These are phyloP conservation scores for Euphorbia peplus DNA, from an alignment of 345 rosid genomes.

Conservation along the genomic window DNA sequence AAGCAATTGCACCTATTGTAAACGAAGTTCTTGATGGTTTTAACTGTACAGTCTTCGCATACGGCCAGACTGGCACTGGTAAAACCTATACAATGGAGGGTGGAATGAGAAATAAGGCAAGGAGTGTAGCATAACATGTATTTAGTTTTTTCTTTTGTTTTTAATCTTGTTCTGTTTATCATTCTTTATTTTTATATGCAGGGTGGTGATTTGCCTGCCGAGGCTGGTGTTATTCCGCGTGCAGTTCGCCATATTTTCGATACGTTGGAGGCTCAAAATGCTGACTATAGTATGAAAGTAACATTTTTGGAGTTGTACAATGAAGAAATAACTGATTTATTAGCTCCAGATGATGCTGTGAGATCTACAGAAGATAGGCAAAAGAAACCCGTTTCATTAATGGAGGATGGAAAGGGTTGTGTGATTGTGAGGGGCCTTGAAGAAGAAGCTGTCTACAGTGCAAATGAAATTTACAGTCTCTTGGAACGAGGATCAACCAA, in stretches of 20 bases:
- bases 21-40: conserved; percentile 91
- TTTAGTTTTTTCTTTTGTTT: neutral
- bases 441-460: conserved; percentile 89
- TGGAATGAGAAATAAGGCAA: conserved; percentile 85
- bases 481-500: conserved; percentile 78
- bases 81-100: conserved; percentile 98
- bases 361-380: conserved; percentile 64
- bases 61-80: conserved; percentile 90
- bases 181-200: conserved; percentile 12
- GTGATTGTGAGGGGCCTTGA: conserved; percentile 87
- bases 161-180: neutral
- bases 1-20: conserved; percentile 78
- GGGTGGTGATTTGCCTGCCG: conserved; percentile 91
- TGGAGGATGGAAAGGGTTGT: conserved; percentile 95
- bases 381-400: conserved; percentile 75
- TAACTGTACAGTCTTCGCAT: conserved; percentile 92
- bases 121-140: too few relatives aligned
- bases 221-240: conserved; percentile 91
- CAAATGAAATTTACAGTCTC: conserved; percentile 79
- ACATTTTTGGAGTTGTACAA: conserved; percentile 90
- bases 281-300: conserved; percentile 88
- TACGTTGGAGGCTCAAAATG: conserved; percentile 76
- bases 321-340: conserved; percentile 82
- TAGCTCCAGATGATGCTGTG: conserved; percentile 65
- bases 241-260: conserved; percentile 87